Base-by-base conservation (phyloP, 2,329 filamentous ascomycete genomes). In the Colletotrichum chrysophilum region DNA sequence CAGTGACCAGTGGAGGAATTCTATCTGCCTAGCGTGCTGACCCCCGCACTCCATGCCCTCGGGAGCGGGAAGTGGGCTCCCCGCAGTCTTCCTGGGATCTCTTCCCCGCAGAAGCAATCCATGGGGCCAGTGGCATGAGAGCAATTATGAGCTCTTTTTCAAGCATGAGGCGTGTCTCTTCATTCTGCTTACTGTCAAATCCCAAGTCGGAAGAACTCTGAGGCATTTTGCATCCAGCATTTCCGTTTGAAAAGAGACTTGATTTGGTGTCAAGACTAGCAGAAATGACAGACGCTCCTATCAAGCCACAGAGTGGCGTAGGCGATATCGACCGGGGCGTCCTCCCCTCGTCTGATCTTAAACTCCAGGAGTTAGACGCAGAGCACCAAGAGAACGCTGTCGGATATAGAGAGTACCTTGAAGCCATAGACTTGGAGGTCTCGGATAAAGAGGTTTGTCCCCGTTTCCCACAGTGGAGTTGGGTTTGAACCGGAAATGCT, bases 91-190 rank as follows among this genome's bases (percentile, higher is more conserved):
- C 18, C 18, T n/a, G 9, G 1, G 9, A 43, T 43, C 16, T 7
- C 18, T 48, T 48, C 43, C 43, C 43, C 43, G 43, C 43, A 48
- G 1, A 48, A 48, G 43, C n/a, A 4, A 7, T 0, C n/a, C n/a
- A 21, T 48, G n/a, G n/a, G 2, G 43, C 2, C 2, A 21, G n/a
- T 48, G 1, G 10, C 43, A 3, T 13, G 3, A 1, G 5, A 21
- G 2, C 1, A 1, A 52, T 52, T 7, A 13, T 2, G 12, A 52
- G 43, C 18, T 3, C 43, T 12, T 52, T n/a, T 21, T 21, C n/a
- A 13, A 21, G 0, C 43, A 21, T 13, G 10, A 21, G n/a, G n/a
- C 43, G 1, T 4, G 10, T 0, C 43, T 13, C n/a, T n/a, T 21
- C 38, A 1, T 48, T 52, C 12, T 52, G 1, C 43, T 48, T 21